Conservation (phyloP, 2,329 filamentous ascomycete species). For the Clonostachys byssicola region DNA sequence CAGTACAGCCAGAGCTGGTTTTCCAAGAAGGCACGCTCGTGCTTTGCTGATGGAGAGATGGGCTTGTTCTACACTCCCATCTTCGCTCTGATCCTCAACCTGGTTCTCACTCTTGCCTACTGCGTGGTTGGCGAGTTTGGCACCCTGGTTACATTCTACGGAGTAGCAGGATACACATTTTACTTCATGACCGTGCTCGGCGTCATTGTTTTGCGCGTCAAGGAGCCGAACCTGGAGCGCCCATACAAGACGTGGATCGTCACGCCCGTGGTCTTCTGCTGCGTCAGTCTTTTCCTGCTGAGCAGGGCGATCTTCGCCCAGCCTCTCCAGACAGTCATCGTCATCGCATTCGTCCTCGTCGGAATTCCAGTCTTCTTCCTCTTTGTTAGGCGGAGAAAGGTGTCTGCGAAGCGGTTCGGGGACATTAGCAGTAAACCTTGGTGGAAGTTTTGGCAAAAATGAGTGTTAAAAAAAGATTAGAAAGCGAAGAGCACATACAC, state of each 20-base stretch:
- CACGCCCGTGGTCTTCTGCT: conserved; percentile 97
- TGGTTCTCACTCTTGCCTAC: conserved; percentile 68
- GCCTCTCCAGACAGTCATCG: conserved; percentile 83
- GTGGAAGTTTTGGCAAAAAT: conserved; percentile 58
- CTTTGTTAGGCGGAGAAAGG: conserved; percentile 66
- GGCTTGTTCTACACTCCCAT: conserved; percentile 93
- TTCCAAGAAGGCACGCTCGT: conserved; percentile 51
- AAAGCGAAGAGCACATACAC: too few species aligned
- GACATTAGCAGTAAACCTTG: conserved; percentile 28
- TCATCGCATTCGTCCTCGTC: conserved; percentile 77
- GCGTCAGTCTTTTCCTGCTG: conserved; percentile 88
- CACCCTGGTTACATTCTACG: conserved; percentile 93
- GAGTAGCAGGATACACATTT: conserved; percentile 94
- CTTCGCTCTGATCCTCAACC: conserved; percentile 83
- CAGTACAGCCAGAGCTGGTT: conserved; percentile 37
- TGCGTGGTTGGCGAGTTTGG: conserved; percentile 84
- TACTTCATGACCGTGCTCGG: conserved; percentile 96
- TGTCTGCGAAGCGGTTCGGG: conserved; percentile 35
- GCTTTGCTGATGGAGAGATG: conserved; percentile 71
- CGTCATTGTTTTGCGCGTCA: conserved; percentile 82
- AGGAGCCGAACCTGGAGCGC: conserved; percentile 80
- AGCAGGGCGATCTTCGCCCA: conserved; percentile 86
- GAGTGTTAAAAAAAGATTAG: not conserved
- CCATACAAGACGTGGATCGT: conserved; percentile 97
- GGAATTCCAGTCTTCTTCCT: conserved; percentile 89